A percentile compares a stretch with the other conserved stretches of the same genome.
Evolutionary conservation across 345 rosid genomes (phyloP).

Genomic region (Rubroshorea leprosula): DNA sequence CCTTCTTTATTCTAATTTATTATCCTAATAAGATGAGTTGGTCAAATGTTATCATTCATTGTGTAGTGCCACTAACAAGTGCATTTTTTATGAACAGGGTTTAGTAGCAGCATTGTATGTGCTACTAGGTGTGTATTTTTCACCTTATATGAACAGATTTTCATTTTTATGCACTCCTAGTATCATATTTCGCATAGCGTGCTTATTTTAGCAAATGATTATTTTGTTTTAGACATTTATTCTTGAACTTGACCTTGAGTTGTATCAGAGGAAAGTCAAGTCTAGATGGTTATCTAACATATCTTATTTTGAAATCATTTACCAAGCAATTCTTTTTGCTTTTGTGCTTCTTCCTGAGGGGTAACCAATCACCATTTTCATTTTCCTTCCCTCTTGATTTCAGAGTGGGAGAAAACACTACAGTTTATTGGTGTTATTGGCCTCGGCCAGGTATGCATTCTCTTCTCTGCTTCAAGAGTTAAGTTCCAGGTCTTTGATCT

Average conservation of each 20-base stretch:
- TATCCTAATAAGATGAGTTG: background rate
- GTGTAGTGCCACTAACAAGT: constrained; percentile 11
- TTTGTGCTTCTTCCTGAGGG: background rate
- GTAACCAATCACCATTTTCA: constrained; percentile 7
- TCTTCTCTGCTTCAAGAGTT: constrained; percentile 8
- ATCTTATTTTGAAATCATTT: too few relatives aligned
- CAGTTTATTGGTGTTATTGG: constrained; percentile 78
- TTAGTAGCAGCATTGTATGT: constrained; percentile 52
- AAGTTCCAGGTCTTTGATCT: too few relatives aligned
- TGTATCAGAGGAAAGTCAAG: too few relatives aligned
- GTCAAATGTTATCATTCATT: background rate
- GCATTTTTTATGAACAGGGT: constrained; percentile 45
- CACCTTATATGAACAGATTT: background rate
- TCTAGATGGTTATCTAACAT: too few relatives aligned
- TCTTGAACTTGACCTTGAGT: too few relatives aligned
- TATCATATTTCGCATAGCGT: too few relatives aligned
- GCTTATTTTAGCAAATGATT: too few relatives aligned
- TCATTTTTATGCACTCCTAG: too few relatives aligned
- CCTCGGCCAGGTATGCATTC: constrained; percentile 50
- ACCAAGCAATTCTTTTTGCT: too few relatives aligned
- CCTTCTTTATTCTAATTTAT: background rate
- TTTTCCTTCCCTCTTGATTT: constrained; percentile 9
- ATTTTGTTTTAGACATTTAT: too few relatives aligned
- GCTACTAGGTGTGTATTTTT: constrained; percentile 49
- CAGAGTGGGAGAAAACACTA: constrained; percentile 91